Percentiles rank a stretch among this genome's conserved stretches.
These are phyloP conservation scores for Trichophyton rubrum DNA, from an alignment of 2,329 filamentous ascomycete species.

Conservation along the genomic window DNA sequence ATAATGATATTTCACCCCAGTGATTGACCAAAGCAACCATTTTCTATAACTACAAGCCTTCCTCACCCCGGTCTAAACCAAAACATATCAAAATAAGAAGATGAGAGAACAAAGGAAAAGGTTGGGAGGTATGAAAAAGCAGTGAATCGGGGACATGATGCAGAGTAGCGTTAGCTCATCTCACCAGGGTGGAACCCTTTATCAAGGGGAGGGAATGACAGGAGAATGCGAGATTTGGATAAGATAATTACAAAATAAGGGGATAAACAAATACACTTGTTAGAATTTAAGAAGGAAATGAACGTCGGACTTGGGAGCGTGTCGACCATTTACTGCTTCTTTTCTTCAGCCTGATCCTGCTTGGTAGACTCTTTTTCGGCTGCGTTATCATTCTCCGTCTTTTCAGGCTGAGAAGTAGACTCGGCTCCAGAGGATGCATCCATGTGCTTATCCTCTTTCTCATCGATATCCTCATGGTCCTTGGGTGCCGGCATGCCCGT, in stretches of 20 bases:
- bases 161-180: neutral
- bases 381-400: constrained; percentile 29
- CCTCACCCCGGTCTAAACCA: constrained; percentile 1
- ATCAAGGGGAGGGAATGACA: neutral
- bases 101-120: neutral
- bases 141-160: neutral
- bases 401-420: constrained; percentile 16
- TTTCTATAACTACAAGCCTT: neutral
- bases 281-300: neutral
- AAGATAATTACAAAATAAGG: neutral
- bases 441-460: constrained; percentile 51
- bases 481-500: constrained; percentile 63
- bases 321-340: constrained; percentile 15
- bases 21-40: neutral
- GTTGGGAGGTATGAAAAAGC: neutral
- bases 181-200: neutral
- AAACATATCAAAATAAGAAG: neutral
- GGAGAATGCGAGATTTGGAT: neutral
- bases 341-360: constrained; percentile 16
- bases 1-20: neutral
- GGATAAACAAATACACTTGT: neutral
- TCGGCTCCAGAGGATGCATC: constrained; percentile 48
- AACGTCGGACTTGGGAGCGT: neutral
- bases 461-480: constrained; percentile 86
- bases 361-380: constrained; percentile 17